phyloP scores from a whole-genome alignment of 1,284 basidiomycete genomes.

The Melampsora larici-populina region DNA sequence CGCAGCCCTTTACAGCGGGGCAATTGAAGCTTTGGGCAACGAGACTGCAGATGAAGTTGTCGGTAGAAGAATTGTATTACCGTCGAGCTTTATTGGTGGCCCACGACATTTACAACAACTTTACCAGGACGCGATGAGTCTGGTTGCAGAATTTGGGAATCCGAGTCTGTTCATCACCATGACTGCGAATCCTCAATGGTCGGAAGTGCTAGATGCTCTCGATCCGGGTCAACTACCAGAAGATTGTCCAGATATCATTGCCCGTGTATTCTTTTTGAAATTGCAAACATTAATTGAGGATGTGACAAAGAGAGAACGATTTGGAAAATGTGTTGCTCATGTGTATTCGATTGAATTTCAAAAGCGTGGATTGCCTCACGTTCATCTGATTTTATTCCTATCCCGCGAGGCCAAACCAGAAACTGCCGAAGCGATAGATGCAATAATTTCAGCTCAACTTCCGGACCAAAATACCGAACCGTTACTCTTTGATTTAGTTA shows the following conservation, averaged over 20 bases:
- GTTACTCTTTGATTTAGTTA: slow-evolving; percentile 54
- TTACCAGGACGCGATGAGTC: slow-evolving; percentile 58
- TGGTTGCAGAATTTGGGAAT: slow-evolving; percentile 51
- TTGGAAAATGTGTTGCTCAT: slow-evolving; percentile 54
- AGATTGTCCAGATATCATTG: slow-evolving; percentile 59
- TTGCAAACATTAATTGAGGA: slow-evolving; percentile 55
- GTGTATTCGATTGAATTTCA: slow-evolving; percentile 61
- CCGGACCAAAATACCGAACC: slow-evolving; percentile 57
- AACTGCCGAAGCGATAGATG: slow-evolving; percentile 55
- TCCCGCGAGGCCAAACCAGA: slow-evolving; percentile 51
- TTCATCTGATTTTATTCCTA: slow-evolving; percentile 58
- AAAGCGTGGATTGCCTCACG: slow-evolving; percentile 59
- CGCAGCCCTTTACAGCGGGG: neutral
- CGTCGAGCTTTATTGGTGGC: slow-evolving; percentile 56
- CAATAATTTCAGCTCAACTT: slow-evolving; percentile 55
- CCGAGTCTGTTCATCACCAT: slow-evolving; percentile 59
- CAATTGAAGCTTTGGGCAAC: neutral
- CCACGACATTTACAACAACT: too few relatives aligned
- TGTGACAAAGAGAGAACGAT: slow-evolving; percentile 53
- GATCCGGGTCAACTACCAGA: slow-evolving; percentile 55
- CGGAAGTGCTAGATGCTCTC: slow-evolving; percentile 56
- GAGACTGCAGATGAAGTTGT: slow-evolving; percentile 50
- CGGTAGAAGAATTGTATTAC: slow-evolving; percentile 55
- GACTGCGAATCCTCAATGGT: slow-evolving; percentile 59
- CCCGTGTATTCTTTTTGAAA: slow-evolving; percentile 58